phyloP scores from a whole-genome alignment of 2,329 filamentous ascomycete species.

The Sodiomyces alkalinus region DNA sequence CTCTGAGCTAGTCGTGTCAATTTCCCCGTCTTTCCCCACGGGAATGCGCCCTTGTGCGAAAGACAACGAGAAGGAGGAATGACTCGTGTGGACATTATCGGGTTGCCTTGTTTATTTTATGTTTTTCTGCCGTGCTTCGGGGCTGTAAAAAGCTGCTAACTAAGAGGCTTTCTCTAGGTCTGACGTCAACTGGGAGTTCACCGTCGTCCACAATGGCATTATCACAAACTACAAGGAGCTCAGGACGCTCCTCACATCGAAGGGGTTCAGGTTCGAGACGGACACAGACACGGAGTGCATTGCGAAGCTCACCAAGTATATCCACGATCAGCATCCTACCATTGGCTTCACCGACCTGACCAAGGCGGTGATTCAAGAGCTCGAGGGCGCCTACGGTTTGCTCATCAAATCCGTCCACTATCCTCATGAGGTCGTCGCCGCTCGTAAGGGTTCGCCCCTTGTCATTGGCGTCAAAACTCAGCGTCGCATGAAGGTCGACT shows the following conservation, averaged over 20 bases:
- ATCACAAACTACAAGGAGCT: conserved; percentile 99
- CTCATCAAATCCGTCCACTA: conserved; percentile 98
- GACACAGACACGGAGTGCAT: conserved; percentile 99
- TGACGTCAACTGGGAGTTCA: conserved; percentile 89
- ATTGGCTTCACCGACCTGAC: conserved; percentile 93
- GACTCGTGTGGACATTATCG: too few relatives aligned
- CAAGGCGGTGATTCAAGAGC: conserved; percentile 96
- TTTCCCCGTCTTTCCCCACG: too few relatives aligned
- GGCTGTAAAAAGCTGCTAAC: too few relatives aligned
- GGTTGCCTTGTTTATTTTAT: too few relatives aligned
- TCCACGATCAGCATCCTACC: conserved; percentile 85
- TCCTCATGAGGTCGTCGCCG: conserved; percentile 93
- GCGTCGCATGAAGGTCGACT: conserved; percentile 99
- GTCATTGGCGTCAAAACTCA: conserved; percentile 94
- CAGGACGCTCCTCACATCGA: conserved; percentile 79
- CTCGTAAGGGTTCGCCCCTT: conserved; percentile 93
- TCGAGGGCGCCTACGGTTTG: conserved; percentile 93
- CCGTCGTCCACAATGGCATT: conserved; percentile 98
- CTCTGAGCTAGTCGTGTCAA: too few relatives aligned
- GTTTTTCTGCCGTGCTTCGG: too few relatives aligned
- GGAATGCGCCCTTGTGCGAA: too few relatives aligned
- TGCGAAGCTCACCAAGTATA: conserved; percentile 95
- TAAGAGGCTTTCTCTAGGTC: too few relatives aligned
- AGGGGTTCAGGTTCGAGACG: conserved; percentile 98
- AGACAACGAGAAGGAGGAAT: too few relatives aligned